Base-by-base conservation (phyloP, 441 rosid species). In the Populus tomentosa region DNA sequence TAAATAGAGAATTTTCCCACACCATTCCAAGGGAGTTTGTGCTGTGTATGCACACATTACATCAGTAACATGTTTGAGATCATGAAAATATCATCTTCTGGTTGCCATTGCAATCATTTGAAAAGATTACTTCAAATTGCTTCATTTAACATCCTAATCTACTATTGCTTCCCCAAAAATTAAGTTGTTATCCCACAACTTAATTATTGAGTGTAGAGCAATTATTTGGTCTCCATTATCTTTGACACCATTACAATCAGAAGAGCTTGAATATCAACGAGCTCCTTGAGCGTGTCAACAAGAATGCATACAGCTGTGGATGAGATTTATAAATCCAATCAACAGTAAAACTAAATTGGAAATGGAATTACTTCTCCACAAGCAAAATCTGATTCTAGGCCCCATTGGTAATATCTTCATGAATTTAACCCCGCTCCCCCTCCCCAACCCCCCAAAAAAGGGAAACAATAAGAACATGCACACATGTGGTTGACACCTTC, bases 371-470 rank as follows among this genome's bases (percentile, higher is more conserved):
- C 61, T 76, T 20, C 7, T 75, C 38, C 6, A 35, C 53, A 14
- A 73, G 71, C 32, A 67, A 64, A 35, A 38, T 78, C 33, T 67
- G 35, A 71, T 76, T 46, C 72, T 33, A 75, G 56, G 28, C 16
- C 32, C 65, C 74, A 33, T 30, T 6, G 62, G 42, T 5, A 9
- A 38, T 40, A 74, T 40, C 67, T 76, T 67, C 67, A 40, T 20
- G 24, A 71, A 78, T 23, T 72, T 46, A 53, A 30, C 32, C 32
- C 32, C 32, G 32, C 32, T 30, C 32, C 32, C 32, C 32, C 3
- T 8, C 32, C 35, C 62, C 24, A 42, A 46, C 20, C 53, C 65
- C 5, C 3, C 2, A 11, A 32, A 16, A 20, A 9, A 30, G 8
- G 36, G 36, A 32, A 61, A 42, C 9, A 69, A 73, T 28, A 35